Evolutionary conservation across 768 basidiomycete species (phyloP).

Genomic region (Vararia minispora): DNA sequence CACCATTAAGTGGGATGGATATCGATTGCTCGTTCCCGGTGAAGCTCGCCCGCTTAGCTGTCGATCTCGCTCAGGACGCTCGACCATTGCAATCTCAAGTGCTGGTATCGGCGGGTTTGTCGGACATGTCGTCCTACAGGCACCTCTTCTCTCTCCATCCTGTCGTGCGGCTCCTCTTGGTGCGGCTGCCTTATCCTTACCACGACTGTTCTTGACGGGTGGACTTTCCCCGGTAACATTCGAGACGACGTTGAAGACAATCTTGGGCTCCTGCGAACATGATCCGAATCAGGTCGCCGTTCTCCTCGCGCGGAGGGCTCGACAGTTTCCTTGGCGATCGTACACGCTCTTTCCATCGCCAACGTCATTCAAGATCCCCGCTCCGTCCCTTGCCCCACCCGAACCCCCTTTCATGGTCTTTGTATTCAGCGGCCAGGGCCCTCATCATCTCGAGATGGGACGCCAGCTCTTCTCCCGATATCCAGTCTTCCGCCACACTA

Average conservation of each 20-base stretch:
- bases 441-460: conserved; percentile 29
- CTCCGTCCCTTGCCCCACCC: conserved; percentile 20
- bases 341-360: conserved; percentile 3
- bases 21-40: conserved; percentile 25
- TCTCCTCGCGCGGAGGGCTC: conserved; percentile 11
- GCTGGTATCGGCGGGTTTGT: conserved; percentile 36
- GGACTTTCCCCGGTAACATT: conserved; percentile 24
- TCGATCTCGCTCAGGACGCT: conserved; percentile 14
- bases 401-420: conserved; percentile 23
- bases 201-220: conserved; percentile 24
- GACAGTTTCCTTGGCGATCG: conserved; percentile 14
- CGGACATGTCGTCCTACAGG: conserved; percentile 30
- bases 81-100: conserved; percentile 29
- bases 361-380: conserved; percentile 13
- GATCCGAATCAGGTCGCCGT: no score
- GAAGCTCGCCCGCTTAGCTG: conserved; percentile 18
- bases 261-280: no score
- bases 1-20: conserved; percentile 28
- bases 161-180: background rate
- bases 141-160: conserved; percentile 16
- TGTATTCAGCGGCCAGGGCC: conserved; percentile 30
- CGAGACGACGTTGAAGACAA: background rate
- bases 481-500: conserved; percentile 26
- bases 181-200: no score
- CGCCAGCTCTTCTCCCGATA: conserved; percentile 24